Evolutionary conservation across 2,329 filamentous ascomycete species (phyloP).

Genomic region (Ceratocystis ficicola): DNA sequence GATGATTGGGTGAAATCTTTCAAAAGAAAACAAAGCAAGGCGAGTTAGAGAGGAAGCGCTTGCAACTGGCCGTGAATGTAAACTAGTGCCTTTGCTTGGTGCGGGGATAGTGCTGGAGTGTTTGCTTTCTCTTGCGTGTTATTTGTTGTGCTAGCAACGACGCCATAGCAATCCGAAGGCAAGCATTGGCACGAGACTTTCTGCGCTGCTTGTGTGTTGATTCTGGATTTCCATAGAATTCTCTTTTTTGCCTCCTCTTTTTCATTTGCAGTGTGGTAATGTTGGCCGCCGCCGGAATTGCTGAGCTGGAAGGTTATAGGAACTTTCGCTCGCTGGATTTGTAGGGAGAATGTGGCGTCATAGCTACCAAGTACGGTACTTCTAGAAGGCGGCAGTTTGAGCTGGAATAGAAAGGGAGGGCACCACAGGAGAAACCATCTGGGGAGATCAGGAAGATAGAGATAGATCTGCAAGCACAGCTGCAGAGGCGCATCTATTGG

Average conservation of each 20-base stretch:
- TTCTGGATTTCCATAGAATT: not conserved
- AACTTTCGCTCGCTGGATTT: not conserved
- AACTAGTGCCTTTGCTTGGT: no score
- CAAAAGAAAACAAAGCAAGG: no score
- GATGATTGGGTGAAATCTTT: no score
- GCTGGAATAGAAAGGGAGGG: no score
- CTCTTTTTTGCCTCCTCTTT: not conserved
- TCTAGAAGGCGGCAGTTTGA: not conserved
- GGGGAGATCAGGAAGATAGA: no score
- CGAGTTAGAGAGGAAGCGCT: no score
- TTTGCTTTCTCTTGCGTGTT: not conserved
- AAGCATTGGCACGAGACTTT: not conserved
- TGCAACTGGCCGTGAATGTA: no score
- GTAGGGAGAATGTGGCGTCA: slow-evolving; percentile 1
- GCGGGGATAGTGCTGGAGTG: not conserved
- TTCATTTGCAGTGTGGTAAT: not conserved
- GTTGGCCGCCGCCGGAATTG: not conserved
- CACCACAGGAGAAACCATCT: no score
- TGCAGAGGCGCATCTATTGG: no score
- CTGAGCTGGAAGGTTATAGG: not conserved
- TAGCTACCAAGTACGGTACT: not conserved
- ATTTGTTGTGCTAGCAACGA: not conserved
- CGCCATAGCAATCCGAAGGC: not conserved
- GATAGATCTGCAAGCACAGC: no score
- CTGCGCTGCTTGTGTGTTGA: not conserved